Evolutionary conservation across 441 rosid species (phyloP).

Genomic region (Gossypium gossypioides): DNA sequence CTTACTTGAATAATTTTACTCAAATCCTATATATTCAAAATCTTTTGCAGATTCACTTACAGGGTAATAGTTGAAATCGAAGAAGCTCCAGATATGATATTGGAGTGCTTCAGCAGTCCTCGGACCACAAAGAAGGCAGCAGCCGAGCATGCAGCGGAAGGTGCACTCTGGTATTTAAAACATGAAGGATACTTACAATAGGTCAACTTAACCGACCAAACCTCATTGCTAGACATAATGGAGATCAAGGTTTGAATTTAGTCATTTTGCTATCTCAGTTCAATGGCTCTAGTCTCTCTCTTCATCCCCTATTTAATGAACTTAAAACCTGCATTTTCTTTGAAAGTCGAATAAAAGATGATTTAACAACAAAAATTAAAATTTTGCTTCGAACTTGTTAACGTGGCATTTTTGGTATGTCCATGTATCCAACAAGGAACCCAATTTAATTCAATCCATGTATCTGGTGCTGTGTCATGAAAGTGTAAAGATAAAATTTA

Average conservation of each 20-base stretch:
- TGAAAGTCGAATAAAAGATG: background rate
- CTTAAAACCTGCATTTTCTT: background rate
- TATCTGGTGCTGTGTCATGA: background rate
- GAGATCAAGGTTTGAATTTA: background rate
- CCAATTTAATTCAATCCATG: background rate
- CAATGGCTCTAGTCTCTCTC: background rate
- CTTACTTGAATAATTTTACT: background rate
- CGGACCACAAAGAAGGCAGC: conserved; percentile 62
- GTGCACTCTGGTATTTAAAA: conserved; percentile 65
- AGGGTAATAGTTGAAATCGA: conserved; percentile 56
- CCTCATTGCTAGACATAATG: background rate
- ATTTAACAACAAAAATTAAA: background rate
- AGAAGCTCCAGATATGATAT: conserved; percentile 30
- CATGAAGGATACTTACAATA: conserved; percentile 33
- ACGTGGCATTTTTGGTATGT: background rate
- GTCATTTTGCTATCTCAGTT: background rate
- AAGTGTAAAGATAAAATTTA: background rate
- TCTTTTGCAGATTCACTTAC: conserved; percentile 53
- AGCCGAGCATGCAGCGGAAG: conserved; percentile 83
- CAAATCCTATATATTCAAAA: background rate
- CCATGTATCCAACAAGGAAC: background rate
- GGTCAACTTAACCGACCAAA: background rate
- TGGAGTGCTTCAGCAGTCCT: conserved; percentile 59
- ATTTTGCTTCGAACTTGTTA: background rate
- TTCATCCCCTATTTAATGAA: background rate